phyloP scores from a whole-genome alignment of 2,329 filamentous ascomycete species.

The Botrytis byssoidea region DNA sequence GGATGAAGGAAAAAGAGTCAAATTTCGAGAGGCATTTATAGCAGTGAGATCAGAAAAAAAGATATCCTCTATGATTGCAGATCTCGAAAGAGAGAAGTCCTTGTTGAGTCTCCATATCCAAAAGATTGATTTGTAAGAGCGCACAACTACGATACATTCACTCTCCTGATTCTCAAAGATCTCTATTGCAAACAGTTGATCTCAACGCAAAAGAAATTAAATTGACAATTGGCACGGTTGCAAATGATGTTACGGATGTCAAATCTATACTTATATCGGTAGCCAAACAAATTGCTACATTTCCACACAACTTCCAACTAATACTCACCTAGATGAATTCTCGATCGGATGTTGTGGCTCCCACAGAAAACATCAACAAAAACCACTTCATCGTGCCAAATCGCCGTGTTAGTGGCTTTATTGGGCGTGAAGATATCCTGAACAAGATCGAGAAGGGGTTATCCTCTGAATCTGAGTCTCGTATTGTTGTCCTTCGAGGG shows the following conservation, averaged over 20 bases:
- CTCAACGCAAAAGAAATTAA: neutral
- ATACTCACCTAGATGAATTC: neutral
- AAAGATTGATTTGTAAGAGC: slow-evolving; percentile 14
- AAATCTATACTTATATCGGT: neutral
- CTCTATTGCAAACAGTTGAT: neutral
- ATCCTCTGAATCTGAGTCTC: slow-evolving; percentile 6
- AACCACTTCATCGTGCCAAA: slow-evolving; percentile 23
- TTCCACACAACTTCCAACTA: neutral
- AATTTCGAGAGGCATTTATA: slow-evolving; percentile 13
- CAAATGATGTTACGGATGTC: neutral
- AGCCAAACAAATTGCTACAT: neutral
- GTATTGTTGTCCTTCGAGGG: slow-evolving; percentile 27
- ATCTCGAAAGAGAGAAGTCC: slow-evolving; percentile 19
- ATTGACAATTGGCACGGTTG: neutral
- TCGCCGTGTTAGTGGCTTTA: slow-evolving; percentile 22
- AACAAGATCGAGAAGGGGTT: slow-evolving; percentile 23
- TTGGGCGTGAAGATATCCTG: slow-evolving; percentile 29
- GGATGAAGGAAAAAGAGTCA: neutral
- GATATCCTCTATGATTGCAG: neutral
- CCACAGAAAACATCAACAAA: neutral
- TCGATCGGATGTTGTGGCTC: no score
- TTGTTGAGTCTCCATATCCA: slow-evolving; percentile 14
- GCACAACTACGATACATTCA: neutral
- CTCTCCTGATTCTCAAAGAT: neutral
- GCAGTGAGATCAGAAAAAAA: slow-evolving; percentile 10